Evolutionary conservation across 2,329 filamentous ascomycete species (phyloP).

Genomic region (Microsporum ferrugineum): DNA sequence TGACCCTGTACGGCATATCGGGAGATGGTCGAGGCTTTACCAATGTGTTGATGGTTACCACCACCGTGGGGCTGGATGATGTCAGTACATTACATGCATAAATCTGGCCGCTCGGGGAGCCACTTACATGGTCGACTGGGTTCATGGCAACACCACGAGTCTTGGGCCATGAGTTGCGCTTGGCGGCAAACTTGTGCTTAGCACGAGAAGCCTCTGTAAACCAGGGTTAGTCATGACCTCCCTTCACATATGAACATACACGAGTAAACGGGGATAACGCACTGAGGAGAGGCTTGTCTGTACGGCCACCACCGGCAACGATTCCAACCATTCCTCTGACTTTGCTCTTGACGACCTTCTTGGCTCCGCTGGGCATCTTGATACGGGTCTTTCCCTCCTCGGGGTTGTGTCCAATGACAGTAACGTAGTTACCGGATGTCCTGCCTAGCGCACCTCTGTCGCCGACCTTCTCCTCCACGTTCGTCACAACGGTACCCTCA

Average conservation of each 20-base stretch:
- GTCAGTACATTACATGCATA: neutral
- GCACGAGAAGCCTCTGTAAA: constrained; percentile 86
- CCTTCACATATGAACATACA: neutral
- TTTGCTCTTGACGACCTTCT: constrained; percentile 92
- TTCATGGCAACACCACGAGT: constrained; percentile 99
- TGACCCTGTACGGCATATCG: constrained; percentile 96
- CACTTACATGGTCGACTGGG: constrained; percentile 82
- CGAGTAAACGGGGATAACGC: constrained; percentile 23
- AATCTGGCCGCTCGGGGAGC: neutral
- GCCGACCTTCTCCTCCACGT: constrained; percentile 98
- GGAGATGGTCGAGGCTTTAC: constrained; percentile 99
- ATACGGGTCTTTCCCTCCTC: constrained; percentile 99
- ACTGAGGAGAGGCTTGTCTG: constrained; percentile 98
- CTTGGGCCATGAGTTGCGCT: constrained; percentile 99
- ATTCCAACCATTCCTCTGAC: constrained; percentile 99
- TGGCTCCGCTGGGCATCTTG: constrained; percentile 97
- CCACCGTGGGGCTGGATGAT: constrained; percentile 63
- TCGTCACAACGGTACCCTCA: constrained; percentile 97
- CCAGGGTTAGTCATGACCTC: constrained; percentile 24
- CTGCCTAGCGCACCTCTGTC: constrained; percentile 93
- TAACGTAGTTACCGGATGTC: constrained; percentile 99
- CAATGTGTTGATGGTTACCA: constrained; percentile 99
- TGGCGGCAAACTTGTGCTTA: constrained; percentile 99
- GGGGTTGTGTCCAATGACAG: constrained; percentile 92
- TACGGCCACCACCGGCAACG: constrained; percentile 97